Base-by-base conservation (phyloP, 2,329 filamentous ascomycete species). In the Aspergillus unguis region DNA sequence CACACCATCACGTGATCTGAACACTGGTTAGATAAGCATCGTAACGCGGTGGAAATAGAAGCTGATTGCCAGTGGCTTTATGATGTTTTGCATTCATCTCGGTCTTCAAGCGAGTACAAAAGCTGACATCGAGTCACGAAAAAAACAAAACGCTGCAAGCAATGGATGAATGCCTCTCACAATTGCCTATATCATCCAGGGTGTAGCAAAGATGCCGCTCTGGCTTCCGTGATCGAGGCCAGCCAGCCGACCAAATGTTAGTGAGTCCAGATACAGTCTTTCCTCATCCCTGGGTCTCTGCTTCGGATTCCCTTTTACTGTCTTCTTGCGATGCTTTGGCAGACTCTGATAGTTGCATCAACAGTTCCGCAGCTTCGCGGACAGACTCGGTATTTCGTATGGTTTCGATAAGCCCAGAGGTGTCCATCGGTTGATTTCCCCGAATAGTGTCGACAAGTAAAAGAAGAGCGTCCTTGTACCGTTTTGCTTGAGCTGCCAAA, bases 371-470 rank as follows among this genome's bases (percentile, higher is more conserved):
- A 32, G 47, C 47, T n/a, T 49, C 47, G 8, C 38, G 8, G 11
- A 42, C 38, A 5, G 38, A 36, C 11, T 8, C n/a, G 31, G 38
- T 43, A 25, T 32, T 42, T 32, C 31, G 38, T 29, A 49, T 49
- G 23, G 37, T 28, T 7, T 43, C 38, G 29, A 49, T 49, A 8
- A 49, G 25, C 23, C 11, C 31, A n/a, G 35, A 25, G 17, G 38
- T 29, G 27, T 49, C 38, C 7, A 10, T 11, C n/a, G 47, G 47
- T 28, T 41, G 23, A 37, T 43, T 49, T 41, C 29, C 43, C 47
- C 47, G 47, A 38, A 49, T 35, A 3, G 47, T 49, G 6, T 49
- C 47, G 29, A 49, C 47, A 31, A 49, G 47, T 49, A 41, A n/a
- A 31, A 35, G 23, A 5, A 49, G 37, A 9, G 47, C 47, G 38